A percentile compares a stretch with the other conserved stretches of the same genome.
Conservation (phyloP, 2,329 filamentous ascomycete species). For the Dothistroma septosporum region DNA sequence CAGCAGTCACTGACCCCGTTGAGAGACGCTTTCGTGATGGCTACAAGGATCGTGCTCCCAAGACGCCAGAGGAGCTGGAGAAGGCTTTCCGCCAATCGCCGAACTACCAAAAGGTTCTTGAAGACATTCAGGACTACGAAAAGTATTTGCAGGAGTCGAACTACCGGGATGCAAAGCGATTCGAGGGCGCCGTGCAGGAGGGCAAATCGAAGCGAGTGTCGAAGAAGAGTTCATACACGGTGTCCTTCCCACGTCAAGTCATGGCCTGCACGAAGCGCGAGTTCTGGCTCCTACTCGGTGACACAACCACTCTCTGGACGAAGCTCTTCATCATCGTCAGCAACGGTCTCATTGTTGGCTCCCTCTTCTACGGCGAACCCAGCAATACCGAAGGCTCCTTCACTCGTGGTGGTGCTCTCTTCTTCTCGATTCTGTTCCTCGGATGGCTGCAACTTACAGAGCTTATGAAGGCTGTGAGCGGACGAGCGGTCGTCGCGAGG, state of each 20-base stretch:
- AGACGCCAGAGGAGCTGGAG: constrained; percentile 65
- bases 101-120: constrained; percentile 56
- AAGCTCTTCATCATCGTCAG: constrained; percentile 75
- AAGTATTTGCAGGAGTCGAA: constrained; percentile 43
- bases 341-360: constrained; percentile 71
- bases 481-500: constrained; percentile 64
- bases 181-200: constrained; percentile 58
- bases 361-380: constrained; percentile 68
- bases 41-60: constrained; percentile 63
- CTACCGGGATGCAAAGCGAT: constrained; percentile 55
- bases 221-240: constrained; percentile 70
- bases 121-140: constrained; percentile 61
- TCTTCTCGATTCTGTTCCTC: constrained; percentile 65
- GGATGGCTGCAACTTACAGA: constrained; percentile 72
- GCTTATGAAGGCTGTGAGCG: constrained; percentile 70
- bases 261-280: constrained; percentile 65
- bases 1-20: constrained; percentile 67
- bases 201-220: constrained; percentile 62
- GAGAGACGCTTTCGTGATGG: constrained; percentile 66
- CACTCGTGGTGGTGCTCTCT: constrained; percentile 58
- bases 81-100: constrained; percentile 62
- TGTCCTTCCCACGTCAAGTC: constrained; percentile 70
- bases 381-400: constrained; percentile 60
- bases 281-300: constrained; percentile 73
- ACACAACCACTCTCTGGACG: constrained; percentile 69